phyloP scores from a whole-genome alignment of 495 filamentous ascomycete genomes.

The Neurospora sp. region DNA sequence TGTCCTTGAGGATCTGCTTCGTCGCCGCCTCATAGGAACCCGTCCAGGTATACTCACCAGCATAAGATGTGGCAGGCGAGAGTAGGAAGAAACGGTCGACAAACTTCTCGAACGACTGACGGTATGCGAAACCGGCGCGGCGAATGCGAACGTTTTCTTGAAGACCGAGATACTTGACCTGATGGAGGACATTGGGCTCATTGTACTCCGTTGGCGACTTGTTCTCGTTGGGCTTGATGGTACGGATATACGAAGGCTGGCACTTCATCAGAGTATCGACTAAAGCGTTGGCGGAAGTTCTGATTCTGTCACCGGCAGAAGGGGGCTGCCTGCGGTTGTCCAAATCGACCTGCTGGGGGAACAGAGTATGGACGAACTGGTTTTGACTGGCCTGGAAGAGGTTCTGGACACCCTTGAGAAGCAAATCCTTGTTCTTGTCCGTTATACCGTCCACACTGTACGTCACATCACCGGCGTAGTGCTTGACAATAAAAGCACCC shows the following conservation, averaged over 20 bases:
- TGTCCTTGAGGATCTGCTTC: slow-evolving; percentile 93
- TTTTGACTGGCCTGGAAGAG: slow-evolving; percentile 78
- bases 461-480: slow-evolving; percentile 96
- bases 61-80: slow-evolving; percentile 89
- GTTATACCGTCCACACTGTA: slow-evolving; percentile 97
- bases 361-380: slow-evolving; percentile 72
- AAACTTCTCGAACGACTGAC: slow-evolving; percentile 97
- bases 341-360: slow-evolving; percentile 89
- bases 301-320: slow-evolving; percentile 95
- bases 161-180: slow-evolving; percentile 98
- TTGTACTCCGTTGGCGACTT: slow-evolving; percentile 93
- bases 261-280: slow-evolving; percentile 96
- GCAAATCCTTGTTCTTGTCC: slow-evolving; percentile 98
- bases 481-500: slow-evolving; percentile 96
- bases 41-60: slow-evolving; percentile 93
- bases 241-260: slow-evolving; percentile 93
- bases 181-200: slow-evolving; percentile 82
- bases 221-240: slow-evolving; percentile 99
- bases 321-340: slow-evolving; percentile 92
- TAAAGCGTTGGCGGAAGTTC: slow-evolving; percentile 87
- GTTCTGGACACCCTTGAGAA: slow-evolving; percentile 88
- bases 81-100: slow-evolving; percentile 95
- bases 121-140: slow-evolving; percentile 92
- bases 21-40: slow-evolving; percentile 77
- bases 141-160: slow-evolving; percentile 98